Conservation (phyloP, 106 monocot species). For the Amphibolis antarctica region DNA sequence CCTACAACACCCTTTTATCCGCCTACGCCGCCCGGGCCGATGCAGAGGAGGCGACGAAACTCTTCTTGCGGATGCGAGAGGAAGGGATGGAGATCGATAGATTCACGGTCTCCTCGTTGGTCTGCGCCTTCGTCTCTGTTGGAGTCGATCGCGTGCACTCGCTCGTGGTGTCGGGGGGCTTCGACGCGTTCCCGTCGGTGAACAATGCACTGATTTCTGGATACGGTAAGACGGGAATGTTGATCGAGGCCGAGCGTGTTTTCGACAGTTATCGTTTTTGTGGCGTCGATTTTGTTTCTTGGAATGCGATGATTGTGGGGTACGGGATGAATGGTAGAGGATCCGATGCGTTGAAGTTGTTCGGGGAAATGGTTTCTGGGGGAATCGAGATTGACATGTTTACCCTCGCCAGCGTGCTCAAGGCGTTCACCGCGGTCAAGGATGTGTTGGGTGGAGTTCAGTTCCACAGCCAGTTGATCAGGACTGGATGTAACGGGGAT, state of each 20-base stretch:
- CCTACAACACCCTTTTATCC: slow-evolving; percentile 62
- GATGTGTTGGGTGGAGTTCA: slow-evolving; percentile 34
- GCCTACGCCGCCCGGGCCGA: slow-evolving; percentile 20
- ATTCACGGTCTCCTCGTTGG: slow-evolving; percentile 46
- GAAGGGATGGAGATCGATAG: slow-evolving; percentile 22
- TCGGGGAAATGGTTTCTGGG: slow-evolving; percentile 25
- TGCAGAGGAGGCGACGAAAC: slow-evolving; percentile 11
- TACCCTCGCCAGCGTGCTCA: slow-evolving; percentile 54
- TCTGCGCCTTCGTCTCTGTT: slow-evolving; percentile 8
- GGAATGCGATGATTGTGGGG: slow-evolving; percentile 82
- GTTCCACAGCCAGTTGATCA: slow-evolving; percentile 50
- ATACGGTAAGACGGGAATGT: slow-evolving; percentile 26
- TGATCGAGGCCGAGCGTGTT: slow-evolving; percentile 23
- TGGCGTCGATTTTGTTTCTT: slow-evolving; percentile 36
- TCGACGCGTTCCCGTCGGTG: slow-evolving; percentile 33
- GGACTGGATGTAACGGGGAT: slow-evolving; percentile 30
- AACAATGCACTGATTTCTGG: slow-evolving; percentile 38
- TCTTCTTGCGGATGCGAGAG: slow-evolving; percentile 38
- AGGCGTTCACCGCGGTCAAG: slow-evolving; percentile 32
- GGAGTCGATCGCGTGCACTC: slow-evolving; percentile 29
- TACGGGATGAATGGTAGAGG: slow-evolving; percentile 53
- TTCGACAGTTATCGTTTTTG: slow-evolving; percentile 8
- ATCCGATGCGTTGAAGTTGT: slow-evolving; percentile 25
- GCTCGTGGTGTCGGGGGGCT: slow-evolving; percentile 30
- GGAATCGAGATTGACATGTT: slow-evolving; percentile 37